Evolutionary conservation across 2,329 filamentous ascomycete species (phyloP), one percentile per base, ranked within the genome.

Genomic region (Diplodia sapinea): DNA sequence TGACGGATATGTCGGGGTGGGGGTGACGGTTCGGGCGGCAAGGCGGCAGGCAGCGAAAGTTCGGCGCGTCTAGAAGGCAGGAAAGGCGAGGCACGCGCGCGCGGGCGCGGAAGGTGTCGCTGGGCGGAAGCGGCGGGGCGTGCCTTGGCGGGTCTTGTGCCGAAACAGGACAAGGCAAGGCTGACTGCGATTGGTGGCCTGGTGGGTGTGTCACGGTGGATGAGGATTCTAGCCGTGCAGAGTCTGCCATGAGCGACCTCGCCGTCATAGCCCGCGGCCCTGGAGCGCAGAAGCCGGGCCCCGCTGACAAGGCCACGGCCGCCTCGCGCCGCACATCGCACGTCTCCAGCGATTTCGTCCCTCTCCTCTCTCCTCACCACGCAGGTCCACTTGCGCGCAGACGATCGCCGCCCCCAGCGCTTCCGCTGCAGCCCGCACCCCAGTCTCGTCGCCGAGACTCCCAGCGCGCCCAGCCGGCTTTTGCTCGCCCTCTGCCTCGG

Each of bases 371-470:
- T 65, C 62, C 49, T 65, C 62, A 17, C 31, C 57, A 51, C 62
- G 62, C 62, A 54, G 62, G 50, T 65, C 62, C 62, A 65, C 62
- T 55, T 51, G 50, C 52, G 38, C 63, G 50, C 63, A 65, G 50
- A 55, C 50, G 50, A 65, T 65, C 63, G 51, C 38, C 59, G 47
- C 43, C 57, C 59, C 47, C 59, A 63, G 59, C 59, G 59, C 38
- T 20, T 63, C 47, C 29, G 59, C 59, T 63, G 59, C 59, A 51
- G 26, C 40, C 57, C 57, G 40, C 61, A 33, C 29, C 57, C 57
- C 57, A 50, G 57, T 49, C 40, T 33, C 43, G 33, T 29, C 62
- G 36, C 62, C 38, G 50, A 54, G 62, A 55, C 62, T 43, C 23
- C n/a, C 15, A 40, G 43, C 47, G 23, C 7, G 59, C 59, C 61